These are phyloP conservation scores for Luffa aegyptiaca DNA, from an alignment of 306 rosid genomes.

Conservation along the genomic window DNA sequence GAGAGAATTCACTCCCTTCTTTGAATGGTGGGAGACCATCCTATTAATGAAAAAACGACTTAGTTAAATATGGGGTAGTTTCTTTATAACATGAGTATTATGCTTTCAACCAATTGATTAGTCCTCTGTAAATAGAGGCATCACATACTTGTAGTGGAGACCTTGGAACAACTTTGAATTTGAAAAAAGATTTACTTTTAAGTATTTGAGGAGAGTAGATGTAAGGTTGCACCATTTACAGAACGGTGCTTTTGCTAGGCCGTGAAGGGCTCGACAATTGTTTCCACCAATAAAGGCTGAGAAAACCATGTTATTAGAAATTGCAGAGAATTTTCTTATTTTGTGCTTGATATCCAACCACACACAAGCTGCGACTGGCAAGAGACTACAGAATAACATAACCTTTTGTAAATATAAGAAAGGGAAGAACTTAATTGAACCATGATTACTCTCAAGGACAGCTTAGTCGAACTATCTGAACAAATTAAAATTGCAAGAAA, in stretches of 20 bases:
- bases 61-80: neutral
- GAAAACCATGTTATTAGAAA: neutral
- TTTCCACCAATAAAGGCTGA: neutral
- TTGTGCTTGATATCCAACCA: neutral
- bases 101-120: neutral
- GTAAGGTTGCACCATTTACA: neutral
- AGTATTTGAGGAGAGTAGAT: neutral
- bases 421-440: neutral
- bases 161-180: neutral
- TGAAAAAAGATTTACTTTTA: neutral
- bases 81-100: neutral
- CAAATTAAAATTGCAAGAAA: neutral
- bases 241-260: too few species aligned
- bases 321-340: neutral
- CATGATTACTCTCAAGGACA: neutral
- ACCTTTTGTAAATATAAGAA: neutral
- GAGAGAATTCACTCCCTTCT: neutral
- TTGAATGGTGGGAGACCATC: neutral
- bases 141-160: neutral
- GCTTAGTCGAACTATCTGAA: neutral
- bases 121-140: neutral
- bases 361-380: neutral
- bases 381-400: neutral
- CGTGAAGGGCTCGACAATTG: neutral
- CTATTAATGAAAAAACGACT: too few species aligned